Evolutionary conservation across 1,284 basidiomycete species (phyloP).

Genomic region (Cutaneotrichosporon cutaneum): DNA sequence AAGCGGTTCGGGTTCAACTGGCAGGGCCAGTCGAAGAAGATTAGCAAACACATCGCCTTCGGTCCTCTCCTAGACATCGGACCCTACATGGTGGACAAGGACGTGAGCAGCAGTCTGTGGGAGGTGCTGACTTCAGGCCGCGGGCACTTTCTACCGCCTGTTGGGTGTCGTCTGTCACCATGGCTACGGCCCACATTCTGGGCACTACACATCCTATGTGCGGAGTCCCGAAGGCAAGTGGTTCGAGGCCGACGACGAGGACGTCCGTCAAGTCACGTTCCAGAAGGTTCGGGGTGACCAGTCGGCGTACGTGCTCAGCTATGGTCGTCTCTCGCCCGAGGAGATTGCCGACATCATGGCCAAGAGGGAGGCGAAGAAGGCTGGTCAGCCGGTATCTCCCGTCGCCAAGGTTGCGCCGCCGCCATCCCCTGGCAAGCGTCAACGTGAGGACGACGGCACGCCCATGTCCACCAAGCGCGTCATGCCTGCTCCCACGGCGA

Average conservation of each 20-base stretch:
- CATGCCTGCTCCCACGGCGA: background rate
- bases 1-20: constrained; percentile 72
- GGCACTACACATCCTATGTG: constrained; percentile 91
- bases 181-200: constrained; percentile 87
- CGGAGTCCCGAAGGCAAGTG: constrained; percentile 70
- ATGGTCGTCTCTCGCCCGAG: constrained; percentile 60
- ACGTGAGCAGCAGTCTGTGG: background rate
- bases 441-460: constrained; percentile 4
- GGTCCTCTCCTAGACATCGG: constrained; percentile 73
- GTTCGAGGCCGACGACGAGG: constrained; percentile 94
- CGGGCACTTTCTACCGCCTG: constrained; percentile 76
- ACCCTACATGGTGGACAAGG: constrained; percentile 75
- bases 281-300: constrained; percentile 62
- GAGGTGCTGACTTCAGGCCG: constrained; percentile 32
- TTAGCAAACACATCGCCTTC: constrained; percentile 73
- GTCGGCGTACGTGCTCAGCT: constrained; percentile 92
- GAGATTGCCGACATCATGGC: background rate
- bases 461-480: background rate
- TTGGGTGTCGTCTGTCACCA: constrained; percentile 93
- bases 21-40: constrained; percentile 72
- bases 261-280: constrained; percentile 57
- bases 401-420: background rate
- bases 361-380: background rate
- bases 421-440: background rate
- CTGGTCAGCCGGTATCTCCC: background rate